These are phyloP conservation scores for Rhodotorula glutinis DNA, from an alignment of 1,284 basidiomycete genomes.

Conservation along the genomic window DNA sequence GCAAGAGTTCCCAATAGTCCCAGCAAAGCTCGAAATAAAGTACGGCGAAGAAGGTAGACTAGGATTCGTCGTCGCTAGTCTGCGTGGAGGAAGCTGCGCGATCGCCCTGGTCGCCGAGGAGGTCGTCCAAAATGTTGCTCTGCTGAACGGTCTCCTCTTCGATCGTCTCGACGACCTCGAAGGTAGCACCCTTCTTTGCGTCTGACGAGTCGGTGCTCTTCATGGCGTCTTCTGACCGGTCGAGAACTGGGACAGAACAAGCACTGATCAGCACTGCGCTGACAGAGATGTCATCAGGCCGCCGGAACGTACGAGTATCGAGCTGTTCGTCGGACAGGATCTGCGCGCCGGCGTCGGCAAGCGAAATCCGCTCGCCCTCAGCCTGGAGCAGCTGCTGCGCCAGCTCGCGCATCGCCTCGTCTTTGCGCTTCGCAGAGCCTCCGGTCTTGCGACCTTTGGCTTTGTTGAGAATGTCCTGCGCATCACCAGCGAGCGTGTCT, in stretches of 20 bases:
- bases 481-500: constrained; percentile 18
- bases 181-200: constrained; percentile 2
- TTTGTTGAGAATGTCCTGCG: constrained; percentile 18
- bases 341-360: constrained; percentile 23
- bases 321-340: constrained; percentile 31
- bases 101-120: constrained; percentile 14
- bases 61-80: not conserved
- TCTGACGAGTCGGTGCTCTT: constrained; percentile 2
- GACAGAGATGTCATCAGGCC: no score
- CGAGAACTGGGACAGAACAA: constrained; percentile 18
- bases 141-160: constrained; percentile 15
- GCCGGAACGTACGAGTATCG: constrained; percentile 11
- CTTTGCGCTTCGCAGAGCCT: not conserved
- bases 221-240: constrained; percentile 32
- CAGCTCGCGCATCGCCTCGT: constrained; percentile 8
- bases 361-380: constrained; percentile 25
- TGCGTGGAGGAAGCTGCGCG: not conserved
- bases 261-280: no score
- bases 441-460: constrained; percentile 2
- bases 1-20: not conserved
- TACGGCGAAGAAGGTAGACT: not conserved
- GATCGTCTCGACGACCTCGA: constrained; percentile 33
- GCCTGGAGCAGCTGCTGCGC: constrained; percentile 12
- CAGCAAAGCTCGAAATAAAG: no score
- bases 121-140: constrained; percentile 8